Evolutionary conservation across 805 yeast species (phyloP).

Genomic region (Kodamaea leandrae): DNA sequence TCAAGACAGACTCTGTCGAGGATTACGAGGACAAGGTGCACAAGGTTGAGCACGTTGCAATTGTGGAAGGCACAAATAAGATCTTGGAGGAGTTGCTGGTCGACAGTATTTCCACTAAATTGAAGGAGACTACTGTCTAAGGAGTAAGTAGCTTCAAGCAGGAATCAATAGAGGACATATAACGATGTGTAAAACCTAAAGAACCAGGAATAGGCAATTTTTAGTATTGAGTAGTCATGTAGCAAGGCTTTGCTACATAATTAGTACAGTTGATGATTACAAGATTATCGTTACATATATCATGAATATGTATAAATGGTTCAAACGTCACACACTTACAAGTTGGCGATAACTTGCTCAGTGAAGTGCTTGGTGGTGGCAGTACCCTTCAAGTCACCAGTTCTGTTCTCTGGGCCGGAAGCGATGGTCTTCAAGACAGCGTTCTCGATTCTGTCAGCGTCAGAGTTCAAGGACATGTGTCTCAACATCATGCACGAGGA

Average conservation of each 20-base stretch:
- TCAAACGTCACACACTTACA: too few species aligned
- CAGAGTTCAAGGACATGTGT: slow-evolving; percentile 86
- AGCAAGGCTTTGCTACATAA: too few species aligned
- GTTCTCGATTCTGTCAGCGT: slow-evolving; percentile 81
- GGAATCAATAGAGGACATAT: too few species aligned
- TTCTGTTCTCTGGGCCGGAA: slow-evolving; percentile 92
- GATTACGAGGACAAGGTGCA: slow-evolving; percentile 83
- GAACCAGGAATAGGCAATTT: too few species aligned
- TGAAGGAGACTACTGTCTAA: slow-evolving; percentile 2
- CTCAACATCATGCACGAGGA: slow-evolving; percentile 99
- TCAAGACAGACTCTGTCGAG: slow-evolving; percentile 72
- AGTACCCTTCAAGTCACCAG: slow-evolving; percentile 92
- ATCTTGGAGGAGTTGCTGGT: slow-evolving; percentile 45
- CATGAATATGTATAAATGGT: slow-evolving; percentile 11
- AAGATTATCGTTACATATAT: too few species aligned
- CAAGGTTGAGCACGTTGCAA: slow-evolving; percentile 79
- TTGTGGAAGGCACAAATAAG: slow-evolving; percentile 82
- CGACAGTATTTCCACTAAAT: not conserved
- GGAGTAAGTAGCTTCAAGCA: too few species aligned
- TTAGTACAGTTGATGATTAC: too few species aligned
- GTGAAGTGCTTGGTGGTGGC: slow-evolving; percentile 90
- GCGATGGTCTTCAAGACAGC: slow-evolving; percentile 91
- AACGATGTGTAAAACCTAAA: too few species aligned
- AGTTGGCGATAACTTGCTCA: slow-evolving; percentile 79
- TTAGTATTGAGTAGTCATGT: too few species aligned